Evolutionary conservation across 352 stramenopile genomes (phyloP), one percentile per base, ranked within the genome.

Genomic region (Nothophytophthora sp.): DNA sequence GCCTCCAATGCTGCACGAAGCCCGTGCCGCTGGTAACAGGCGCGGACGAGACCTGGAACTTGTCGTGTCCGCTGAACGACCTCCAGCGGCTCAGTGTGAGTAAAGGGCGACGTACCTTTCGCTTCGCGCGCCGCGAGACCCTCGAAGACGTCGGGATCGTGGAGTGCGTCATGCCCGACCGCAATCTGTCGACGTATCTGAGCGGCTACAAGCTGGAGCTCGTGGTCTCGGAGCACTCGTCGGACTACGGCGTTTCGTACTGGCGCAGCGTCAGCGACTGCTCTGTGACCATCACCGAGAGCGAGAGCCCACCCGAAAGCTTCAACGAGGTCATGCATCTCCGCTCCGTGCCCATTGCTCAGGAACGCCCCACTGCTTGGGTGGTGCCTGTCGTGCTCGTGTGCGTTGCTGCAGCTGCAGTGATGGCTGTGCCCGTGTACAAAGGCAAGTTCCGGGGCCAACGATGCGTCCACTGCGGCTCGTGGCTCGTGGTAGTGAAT

Each of bases 1-100:
- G 81, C 28, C 44, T 92, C 9, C 79, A 92, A 49, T 92, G 81
- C 55, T 92, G 81, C 42, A 80, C 78, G 0, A 83, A 81, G 16
- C 81, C 81, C n/a, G 76, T 84, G n/a, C 70, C 76, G 2, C 30
- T 53, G 11, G 55, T 34, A 19, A 55, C 47, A 16, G 70, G 77
- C 28, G 78, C 72, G 8, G 81, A 92, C 32, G 81, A 92, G 49
- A 86, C 79, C 7, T 92, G 81, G 81, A 86, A 92, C 62, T 57
- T 92, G 20, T 72, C 71, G 18, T 92, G 81, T 42, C 78, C 81
- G 2, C 48, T 92, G 6, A 90, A 86, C 15, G 72, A 76, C 13
- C 44, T 88, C 2, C 72, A 92, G 50, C 66, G 74, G 8, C 64
- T 88, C n/a, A 88, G 69, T 30, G 72, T 92, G 34, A 88, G 78